Evolutionary conservation across 768 basidiomycete species (phyloP).

Genomic region (Xerocomellus amylosporus): DNA sequence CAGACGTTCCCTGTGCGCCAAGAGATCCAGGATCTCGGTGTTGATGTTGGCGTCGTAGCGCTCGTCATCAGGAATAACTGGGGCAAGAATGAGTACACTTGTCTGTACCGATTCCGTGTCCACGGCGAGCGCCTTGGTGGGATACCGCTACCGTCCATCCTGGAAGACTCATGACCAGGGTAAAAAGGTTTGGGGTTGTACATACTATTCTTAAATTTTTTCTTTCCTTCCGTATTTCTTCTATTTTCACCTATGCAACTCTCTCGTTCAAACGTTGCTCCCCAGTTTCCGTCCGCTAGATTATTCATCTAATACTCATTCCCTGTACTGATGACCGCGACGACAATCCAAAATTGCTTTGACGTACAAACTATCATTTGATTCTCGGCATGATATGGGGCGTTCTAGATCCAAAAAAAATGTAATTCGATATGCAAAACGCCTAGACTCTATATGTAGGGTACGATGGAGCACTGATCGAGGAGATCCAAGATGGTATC

Average conservation of each 20-base stretch:
- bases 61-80: conserved; percentile 83
- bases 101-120: conserved; percentile 82
- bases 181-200: conserved; percentile 1
- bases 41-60: conserved; percentile 85
- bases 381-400: no score
- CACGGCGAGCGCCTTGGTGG: conserved; percentile 60
- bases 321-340: conserved; percentile 25
- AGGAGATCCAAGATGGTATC: background rate
- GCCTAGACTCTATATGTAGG: no score
- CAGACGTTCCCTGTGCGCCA: conserved; percentile 78
- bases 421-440: no score
- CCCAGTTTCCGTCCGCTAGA: conserved; percentile 16
- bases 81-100: conserved; percentile 81
- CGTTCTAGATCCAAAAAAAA: no score
- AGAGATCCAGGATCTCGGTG: conserved; percentile 62
- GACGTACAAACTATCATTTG: background rate
- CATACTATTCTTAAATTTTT: conserved; percentile 5
- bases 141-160: conserved; percentile 36
- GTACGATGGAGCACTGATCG: background rate
- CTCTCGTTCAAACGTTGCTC: conserved; percentile 6
- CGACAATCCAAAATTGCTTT: conserved; percentile 17
- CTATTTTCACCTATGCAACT: background rate
- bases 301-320: conserved; percentile 25
- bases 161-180: conserved; percentile 17
- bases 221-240: background rate